Conservation (phyloP, 2,329 filamentous ascomycete genomes). For the Pleurostoma richardsiae region DNA sequence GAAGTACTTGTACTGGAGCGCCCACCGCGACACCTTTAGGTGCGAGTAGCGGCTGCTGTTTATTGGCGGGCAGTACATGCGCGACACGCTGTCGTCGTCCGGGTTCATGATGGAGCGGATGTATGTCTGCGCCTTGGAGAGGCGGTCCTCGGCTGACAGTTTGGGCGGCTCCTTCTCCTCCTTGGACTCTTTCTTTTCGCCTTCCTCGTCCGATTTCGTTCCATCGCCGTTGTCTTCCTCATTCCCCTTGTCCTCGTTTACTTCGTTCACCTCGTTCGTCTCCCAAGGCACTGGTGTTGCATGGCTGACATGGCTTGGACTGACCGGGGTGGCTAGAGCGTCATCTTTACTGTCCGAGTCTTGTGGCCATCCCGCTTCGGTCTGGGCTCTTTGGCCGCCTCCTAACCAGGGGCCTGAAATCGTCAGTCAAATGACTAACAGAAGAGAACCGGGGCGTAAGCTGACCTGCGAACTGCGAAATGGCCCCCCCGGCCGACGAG, state of each 20-base stretch:
- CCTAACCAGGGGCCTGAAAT: neutral
- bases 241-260: neutral
- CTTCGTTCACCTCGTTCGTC: neutral
- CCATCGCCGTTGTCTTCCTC: neutral
- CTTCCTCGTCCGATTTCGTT: neutral
- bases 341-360: neutral
- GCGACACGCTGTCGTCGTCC: slow-evolving; percentile 5
- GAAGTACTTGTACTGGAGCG: slow-evolving; percentile 18
- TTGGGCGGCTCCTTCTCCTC: neutral
- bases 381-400: neutral
- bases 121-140: slow-evolving; percentile 1
- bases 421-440: neutral
- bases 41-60: slow-evolving; percentile 3
- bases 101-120: slow-evolving; percentile 7
- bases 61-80: slow-evolving; percentile 5
- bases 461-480: neutral
- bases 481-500: neutral
- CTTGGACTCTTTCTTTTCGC: neutral
- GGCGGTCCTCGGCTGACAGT: neutral
- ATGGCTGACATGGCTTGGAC: neutral
- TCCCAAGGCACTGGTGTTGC: no score
- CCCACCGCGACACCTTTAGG: slow-evolving; percentile 2
- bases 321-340: neutral
- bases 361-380: neutral
- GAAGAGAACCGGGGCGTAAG: neutral